These are phyloP conservation scores for Parsonsia alboflavescens DNA, from an alignment of 257 asterid genomes.

Conservation along the genomic window DNA sequence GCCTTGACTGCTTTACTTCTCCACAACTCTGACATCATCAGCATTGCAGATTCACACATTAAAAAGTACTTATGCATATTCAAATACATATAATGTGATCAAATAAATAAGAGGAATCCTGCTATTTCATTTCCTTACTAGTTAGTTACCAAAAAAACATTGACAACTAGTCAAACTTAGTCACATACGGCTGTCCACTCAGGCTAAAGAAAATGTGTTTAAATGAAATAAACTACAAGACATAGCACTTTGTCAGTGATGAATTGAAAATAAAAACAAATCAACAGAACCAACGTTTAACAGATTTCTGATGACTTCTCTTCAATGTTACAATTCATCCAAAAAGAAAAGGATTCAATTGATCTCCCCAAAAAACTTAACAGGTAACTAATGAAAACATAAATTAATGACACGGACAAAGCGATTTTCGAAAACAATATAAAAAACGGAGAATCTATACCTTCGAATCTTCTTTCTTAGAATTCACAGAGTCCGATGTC, in stretches of 20 bases:
- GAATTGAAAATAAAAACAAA: neutral
- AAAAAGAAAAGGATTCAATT: neutral
- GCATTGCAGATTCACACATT: neutral
- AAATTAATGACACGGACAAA: neutral
- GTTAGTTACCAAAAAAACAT: neutral
- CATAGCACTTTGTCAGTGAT: neutral
- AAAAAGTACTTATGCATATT: neutral
- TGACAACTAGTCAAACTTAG: neutral
- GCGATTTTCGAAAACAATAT: slow-evolving; percentile 8
- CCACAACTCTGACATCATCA: slow-evolving; percentile 39
- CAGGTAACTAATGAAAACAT: neutral
- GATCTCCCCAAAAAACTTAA: slow-evolving; percentile 5
- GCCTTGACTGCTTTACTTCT: slow-evolving; percentile 45
- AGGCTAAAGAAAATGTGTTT: neutral
- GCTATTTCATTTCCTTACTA: neutral
- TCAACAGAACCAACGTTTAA: neutral
- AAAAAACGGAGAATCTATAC: slow-evolving; percentile 25
- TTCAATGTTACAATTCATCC: neutral
- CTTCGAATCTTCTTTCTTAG: slow-evolving; percentile 46
- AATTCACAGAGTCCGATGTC: slow-evolving; percentile 40
- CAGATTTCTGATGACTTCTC: neutral
- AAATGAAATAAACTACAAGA: neutral
- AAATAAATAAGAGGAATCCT: neutral
- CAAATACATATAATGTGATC: neutral
- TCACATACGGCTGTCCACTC: neutral